Percentiles rank a stretch among this genome's conserved stretches.
Evolutionary conservation across 1,284 basidiomycete species (phyloP).

Genomic region (Sporisorium sorghi): DNA sequence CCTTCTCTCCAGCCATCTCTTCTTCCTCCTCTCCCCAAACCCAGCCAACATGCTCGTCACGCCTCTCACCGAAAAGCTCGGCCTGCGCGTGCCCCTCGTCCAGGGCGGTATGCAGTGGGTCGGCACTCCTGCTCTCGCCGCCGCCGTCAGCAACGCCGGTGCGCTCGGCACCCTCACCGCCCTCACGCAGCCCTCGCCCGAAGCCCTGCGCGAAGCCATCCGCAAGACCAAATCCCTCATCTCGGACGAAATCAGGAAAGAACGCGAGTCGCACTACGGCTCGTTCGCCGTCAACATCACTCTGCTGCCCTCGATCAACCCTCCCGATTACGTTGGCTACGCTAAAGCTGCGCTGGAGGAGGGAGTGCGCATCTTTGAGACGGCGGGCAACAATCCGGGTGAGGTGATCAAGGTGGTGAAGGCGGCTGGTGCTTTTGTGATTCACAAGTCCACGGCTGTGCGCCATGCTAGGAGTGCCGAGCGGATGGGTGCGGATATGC

Average conservation of each 20-base stretch:
- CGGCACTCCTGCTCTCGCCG: conserved; percentile 78
- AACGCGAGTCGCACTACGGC: conserved; percentile 56
- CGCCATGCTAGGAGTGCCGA: conserved; percentile 76
- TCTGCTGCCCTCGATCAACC: conserved; percentile 86
- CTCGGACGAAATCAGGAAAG: conserved; percentile 43
- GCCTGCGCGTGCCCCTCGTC: conserved; percentile 67
- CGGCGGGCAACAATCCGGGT: conserved; percentile 88
- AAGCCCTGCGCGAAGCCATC: conserved; percentile 85
- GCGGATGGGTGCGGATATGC: conserved; percentile 82
- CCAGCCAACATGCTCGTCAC: conserved; percentile 62
- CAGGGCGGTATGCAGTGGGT: conserved; percentile 75
- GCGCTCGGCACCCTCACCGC: conserved; percentile 90
- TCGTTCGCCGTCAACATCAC: conserved; percentile 86
- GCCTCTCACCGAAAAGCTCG: conserved; percentile 68
- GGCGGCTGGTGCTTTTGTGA: conserved; percentile 78
- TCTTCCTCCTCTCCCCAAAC: not conserved
- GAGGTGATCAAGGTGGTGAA: conserved; percentile 85
- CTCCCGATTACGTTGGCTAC: conserved; percentile 88
- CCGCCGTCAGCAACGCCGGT: conserved; percentile 87
- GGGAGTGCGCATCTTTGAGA: conserved; percentile 89
- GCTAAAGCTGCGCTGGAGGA: conserved; percentile 86
- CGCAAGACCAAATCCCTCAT: conserved; percentile 75
- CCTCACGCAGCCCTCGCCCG: conserved; percentile 84
- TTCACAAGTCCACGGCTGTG: conserved; percentile 89
- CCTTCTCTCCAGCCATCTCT: not conserved